Evolutionary conservation across 2,329 filamentous ascomycete genomes (phyloP).

Genomic region (Exutisphaerella laricina): DNA sequence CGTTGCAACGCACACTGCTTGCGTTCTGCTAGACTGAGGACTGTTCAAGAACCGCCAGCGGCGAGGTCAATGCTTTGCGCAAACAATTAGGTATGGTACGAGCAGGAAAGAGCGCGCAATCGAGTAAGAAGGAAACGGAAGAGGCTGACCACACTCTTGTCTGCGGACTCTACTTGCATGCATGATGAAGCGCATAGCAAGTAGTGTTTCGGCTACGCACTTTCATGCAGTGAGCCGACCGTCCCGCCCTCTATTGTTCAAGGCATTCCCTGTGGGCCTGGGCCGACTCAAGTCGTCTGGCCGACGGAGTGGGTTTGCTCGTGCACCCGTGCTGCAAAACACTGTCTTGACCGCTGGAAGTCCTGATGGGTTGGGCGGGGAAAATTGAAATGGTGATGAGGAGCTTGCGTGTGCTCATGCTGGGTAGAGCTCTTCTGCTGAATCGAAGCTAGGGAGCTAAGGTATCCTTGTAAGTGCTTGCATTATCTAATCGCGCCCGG

Average conservation of each 20-base stretch:
- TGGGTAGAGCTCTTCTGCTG: not conserved
- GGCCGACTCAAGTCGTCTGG: not conserved
- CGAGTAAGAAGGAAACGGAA: not conserved
- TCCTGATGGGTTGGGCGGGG: not conserved
- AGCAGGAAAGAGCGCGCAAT: not conserved
- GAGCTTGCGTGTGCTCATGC: no score
- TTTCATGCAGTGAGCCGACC: not conserved
- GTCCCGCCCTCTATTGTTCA: not conserved
- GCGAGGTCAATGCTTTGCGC: not conserved
- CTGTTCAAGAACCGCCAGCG: not conserved
- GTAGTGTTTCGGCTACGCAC: no score
- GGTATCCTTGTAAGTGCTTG: not conserved
- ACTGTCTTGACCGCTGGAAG: not conserved
- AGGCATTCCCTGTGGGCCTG: not conserved
- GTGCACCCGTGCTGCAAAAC: not conserved
- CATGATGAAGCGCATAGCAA: slow-evolving; percentile 5
- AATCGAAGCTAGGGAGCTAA: no score
- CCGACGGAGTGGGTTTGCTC: not conserved
- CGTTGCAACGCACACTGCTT: no score
- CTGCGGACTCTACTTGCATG: not conserved
- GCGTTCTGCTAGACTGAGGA: not conserved
- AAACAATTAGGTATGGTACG: not conserved
- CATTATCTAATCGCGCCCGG: no score
- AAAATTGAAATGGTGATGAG: no score
- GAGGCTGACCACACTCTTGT: not conserved